These are phyloP conservation scores for Pythium rhizo-oryzae DNA, from an alignment of 352 stramenopile genomes.

Conservation along the genomic window DNA sequence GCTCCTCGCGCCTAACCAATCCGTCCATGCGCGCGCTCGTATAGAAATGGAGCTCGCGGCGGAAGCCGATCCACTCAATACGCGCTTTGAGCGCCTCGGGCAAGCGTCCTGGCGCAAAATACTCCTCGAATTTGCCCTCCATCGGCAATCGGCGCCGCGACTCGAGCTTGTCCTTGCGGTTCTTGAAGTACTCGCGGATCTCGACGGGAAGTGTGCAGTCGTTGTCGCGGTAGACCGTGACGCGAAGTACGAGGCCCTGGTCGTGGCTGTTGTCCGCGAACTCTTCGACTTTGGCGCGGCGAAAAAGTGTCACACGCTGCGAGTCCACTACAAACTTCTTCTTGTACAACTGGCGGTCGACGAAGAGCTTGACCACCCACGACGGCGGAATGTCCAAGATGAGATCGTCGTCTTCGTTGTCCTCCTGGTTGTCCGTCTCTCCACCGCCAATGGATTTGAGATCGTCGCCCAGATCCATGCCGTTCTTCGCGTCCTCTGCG, in stretches of 20 bases:
- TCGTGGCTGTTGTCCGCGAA: conserved; percentile 91
- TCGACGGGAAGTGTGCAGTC: conserved; percentile 82
- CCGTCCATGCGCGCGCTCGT: conserved; percentile 88
- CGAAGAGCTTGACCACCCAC: conserved; percentile 79
- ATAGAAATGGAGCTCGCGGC: conserved; percentile 92
- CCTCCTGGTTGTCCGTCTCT: conserved; percentile 62
- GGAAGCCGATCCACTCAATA: conserved; percentile 87
- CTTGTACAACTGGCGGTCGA: conserved; percentile 78
- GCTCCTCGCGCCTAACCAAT: conserved; percentile 82
- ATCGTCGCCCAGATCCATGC: conserved; percentile 57
- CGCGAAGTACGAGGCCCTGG: conserved; percentile 83
- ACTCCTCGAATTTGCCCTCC: conserved; percentile 87
- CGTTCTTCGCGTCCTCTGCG: conserved; percentile 51
- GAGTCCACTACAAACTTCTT: conserved; percentile 86
- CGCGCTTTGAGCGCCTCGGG: conserved; percentile 78
- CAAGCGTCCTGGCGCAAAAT: conserved; percentile 70
- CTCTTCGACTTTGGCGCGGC: conserved; percentile 91
- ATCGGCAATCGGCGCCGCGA: conserved; percentile 76
- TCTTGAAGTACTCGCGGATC: conserved; percentile 92
- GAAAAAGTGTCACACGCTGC: conserved; percentile 89
- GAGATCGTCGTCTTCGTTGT: conserved; percentile 62
- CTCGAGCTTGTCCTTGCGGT: conserved; percentile 91
- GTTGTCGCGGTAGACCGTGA: conserved; percentile 86
- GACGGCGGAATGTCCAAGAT: conserved; percentile 85
- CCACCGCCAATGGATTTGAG: conserved; percentile 49